Conservation (phyloP, 83 land plant species). For the Larix sibirica region DNA sequence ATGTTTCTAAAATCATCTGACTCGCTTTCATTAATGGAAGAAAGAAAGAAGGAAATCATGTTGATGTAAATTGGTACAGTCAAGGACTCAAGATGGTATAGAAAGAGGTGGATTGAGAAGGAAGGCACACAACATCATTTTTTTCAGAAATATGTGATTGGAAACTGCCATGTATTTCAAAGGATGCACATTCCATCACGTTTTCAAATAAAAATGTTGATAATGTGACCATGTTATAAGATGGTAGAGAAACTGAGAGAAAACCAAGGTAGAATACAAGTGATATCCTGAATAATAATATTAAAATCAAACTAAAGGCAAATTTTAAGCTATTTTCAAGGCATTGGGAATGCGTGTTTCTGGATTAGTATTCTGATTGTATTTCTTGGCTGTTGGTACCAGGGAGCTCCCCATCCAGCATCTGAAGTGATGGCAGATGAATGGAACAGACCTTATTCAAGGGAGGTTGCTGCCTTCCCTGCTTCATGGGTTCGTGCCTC, state of each 20-base stretch:
- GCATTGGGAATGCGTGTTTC: no score
- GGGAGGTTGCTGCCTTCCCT: constrained; percentile 97
- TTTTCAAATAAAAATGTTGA: no score
- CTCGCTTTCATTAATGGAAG: neutral
- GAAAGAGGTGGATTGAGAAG: neutral
- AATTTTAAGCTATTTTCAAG: neutral
- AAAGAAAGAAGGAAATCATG: neutral
- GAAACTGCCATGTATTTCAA: neutral
- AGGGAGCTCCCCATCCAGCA: constrained; percentile 99
- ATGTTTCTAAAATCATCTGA: neutral
- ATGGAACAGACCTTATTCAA: constrained; percentile 94
- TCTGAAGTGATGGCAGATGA: constrained; percentile 85
- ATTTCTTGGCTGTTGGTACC: constrained; percentile 19
- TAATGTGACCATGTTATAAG: neutral
- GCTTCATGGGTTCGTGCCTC: constrained; percentile 89
- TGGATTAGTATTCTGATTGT: neutral
- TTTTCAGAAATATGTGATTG: constrained; percentile 1
- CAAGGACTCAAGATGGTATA: neutral
- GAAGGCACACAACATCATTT: neutral
- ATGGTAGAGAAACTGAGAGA: neutral
- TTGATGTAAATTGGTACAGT: neutral
- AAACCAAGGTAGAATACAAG: neutral
- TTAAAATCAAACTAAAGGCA: neutral
- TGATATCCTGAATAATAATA: neutral
- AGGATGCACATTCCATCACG: neutral